These are phyloP conservation scores for Heliamphora pulchella DNA, from an alignment of 179 eudicot species.

Conservation along the genomic window DNA sequence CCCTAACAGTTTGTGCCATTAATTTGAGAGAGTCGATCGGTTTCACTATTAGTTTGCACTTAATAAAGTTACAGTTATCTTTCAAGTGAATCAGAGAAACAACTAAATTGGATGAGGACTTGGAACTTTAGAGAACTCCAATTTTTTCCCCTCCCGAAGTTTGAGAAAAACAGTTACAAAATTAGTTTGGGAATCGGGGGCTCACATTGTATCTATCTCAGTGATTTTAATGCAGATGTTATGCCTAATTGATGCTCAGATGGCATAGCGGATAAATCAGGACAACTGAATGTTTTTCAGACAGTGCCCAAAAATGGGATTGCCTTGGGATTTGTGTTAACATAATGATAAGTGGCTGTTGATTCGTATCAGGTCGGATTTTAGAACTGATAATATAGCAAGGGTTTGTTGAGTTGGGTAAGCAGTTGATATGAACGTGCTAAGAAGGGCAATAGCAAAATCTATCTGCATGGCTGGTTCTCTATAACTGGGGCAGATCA, in stretches of 20 bases:
- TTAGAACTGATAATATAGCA: background rate
- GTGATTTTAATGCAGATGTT: background rate
- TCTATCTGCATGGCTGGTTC: background rate
- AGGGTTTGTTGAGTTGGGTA: background rate
- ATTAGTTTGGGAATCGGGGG: background rate
- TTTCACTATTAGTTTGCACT: background rate
- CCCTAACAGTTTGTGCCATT: background rate
- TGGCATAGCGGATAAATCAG: background rate
- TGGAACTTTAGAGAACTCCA: background rate
- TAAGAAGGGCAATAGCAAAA: background rate
- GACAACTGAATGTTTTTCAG: background rate
- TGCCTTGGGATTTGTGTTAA: background rate
- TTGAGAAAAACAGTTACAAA: background rate
- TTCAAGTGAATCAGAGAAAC: background rate
- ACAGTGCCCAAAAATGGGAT: too few species aligned
- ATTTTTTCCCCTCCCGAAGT: background rate
- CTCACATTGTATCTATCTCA: background rate
- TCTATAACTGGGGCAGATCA: background rate
- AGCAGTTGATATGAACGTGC: background rate
- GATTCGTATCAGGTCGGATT: background rate
- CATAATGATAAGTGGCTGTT: background rate
- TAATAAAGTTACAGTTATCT: background rate
- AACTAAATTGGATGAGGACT: background rate
- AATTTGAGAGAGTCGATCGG: background rate
- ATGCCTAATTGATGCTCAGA: background rate